Percentiles rank a stretch among this genome's conserved stretches.
These are phyloP conservation scores for Kluyveromyces marxianus DNA, from an alignment of 1,139 yeast species.

Conservation along the genomic window DNA sequence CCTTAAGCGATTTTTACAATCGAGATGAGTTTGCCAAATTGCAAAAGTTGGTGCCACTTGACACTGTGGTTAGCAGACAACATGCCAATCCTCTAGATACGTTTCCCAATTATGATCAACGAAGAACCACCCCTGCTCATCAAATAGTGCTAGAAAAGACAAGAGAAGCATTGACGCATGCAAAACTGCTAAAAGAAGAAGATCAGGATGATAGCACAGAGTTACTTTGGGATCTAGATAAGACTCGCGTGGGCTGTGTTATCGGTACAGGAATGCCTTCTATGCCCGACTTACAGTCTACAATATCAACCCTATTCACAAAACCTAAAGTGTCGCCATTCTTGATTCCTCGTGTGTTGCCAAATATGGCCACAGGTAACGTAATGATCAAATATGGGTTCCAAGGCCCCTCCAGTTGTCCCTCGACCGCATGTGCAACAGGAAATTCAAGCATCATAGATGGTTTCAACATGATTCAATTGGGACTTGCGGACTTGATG, in stretches of 20 bases:
- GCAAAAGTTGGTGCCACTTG: constrained; percentile 2
- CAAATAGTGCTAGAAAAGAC: constrained; percentile 79
- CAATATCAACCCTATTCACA: constrained; percentile 42
- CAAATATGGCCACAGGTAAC: constrained; percentile 95
- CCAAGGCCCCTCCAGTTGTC: constrained; percentile 82
- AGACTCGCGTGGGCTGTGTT: constrained; percentile 52
- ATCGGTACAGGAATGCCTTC: constrained; percentile 95
- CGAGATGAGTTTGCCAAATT: constrained; percentile 1
- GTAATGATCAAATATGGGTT: constrained; percentile 71
- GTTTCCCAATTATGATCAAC: constrained; percentile 21
- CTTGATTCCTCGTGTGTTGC: constrained; percentile 73
- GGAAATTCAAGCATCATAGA: constrained; percentile 94
- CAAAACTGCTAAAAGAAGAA: constrained; percentile 31
- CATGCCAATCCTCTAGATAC: constrained; percentile 2
- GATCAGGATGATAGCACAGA: constrained; percentile 2
- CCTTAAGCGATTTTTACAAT: constrained; percentile 1
- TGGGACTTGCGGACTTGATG: constrained; percentile 80
- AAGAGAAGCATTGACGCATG: constrained; percentile 64
- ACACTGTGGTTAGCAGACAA: constrained; percentile 16
- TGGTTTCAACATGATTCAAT: constrained; percentile 69
- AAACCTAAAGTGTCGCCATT: constrained; percentile 71
- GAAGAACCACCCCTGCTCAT: constrained; percentile 64
- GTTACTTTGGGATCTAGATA: not conserved
- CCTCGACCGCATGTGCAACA: constrained; percentile 94
- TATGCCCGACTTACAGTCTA: constrained; percentile 62